Evolutionary conservation across 2,329 filamentous ascomycete species (phyloP), one percentile per base, ranked within the genome.

Genomic region (Aspergillus viridinutans): DNA sequence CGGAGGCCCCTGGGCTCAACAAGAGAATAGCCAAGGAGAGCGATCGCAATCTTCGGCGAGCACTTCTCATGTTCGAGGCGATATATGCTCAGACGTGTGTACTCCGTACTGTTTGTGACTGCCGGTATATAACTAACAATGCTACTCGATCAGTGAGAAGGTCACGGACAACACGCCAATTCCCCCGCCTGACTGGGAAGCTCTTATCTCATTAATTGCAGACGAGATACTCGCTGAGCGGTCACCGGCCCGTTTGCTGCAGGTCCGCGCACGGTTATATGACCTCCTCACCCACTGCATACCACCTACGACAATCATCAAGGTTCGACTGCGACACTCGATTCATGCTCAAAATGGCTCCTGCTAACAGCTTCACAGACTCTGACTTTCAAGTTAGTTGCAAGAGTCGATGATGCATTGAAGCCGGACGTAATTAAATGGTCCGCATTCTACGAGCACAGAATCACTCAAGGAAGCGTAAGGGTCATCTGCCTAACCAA

Each of bases 201-300:
- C 91, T 0, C 82, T 99, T 59, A 92, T 99, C 64, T 82, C 84
- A 4, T 86, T 95, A 69, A 89, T 96, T 60, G 92, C 95, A n/a
- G 87, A 88, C 68, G 92, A 97, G 67, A 96, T 99, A 55, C 85
- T 97, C 70, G 88, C 89, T 42, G 93, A 99, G 73, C 90, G 95
- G 69, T 91, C 91, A n/a, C 93, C 94, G 0, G 87, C 89, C 29
- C 84, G 90, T 52, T 92, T 99, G 59, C 78, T 99, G 61, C 85
- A 92, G 69, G 92, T 97, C 49, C 86, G 94, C 61, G 87, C 91
- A 9, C 95, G 96, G 75, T 83, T 99, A n/a, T 99, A 99, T 77
- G 94, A 99, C 71, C 83, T 99, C 35, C 82, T 99, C 49, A 96
- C 93, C 6, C 94, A 99, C 74, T 99, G 95, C 75, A 99, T 99